These are phyloP conservation scores for Termitomyces sp. DNA, from an alignment of 1,284 basidiomycete genomes.

Conservation along the genomic window DNA sequence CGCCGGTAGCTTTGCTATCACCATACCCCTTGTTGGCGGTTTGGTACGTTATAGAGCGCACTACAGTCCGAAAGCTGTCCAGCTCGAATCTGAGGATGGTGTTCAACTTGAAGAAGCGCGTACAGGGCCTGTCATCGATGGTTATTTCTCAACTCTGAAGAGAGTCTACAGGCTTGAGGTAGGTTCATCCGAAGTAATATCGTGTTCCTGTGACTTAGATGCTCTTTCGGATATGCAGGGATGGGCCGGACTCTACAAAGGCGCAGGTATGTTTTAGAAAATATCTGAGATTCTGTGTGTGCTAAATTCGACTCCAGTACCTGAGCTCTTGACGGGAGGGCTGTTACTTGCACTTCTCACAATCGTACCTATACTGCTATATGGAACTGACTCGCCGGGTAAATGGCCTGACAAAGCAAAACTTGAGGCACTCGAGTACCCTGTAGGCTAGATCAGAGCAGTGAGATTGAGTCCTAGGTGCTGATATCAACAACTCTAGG, in stretches of 20 bases:
- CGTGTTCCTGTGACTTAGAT: background rate
- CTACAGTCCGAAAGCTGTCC: constrained; percentile 77
- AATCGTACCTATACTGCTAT: background rate
- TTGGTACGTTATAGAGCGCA: constrained; percentile 73
- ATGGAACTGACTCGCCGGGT: background rate
- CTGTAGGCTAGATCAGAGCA: background rate
- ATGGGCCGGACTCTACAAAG: constrained; percentile 79
- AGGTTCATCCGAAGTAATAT: constrained; percentile 12
- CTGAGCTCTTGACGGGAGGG: constrained; percentile 1
- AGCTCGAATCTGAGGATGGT: constrained; percentile 70
- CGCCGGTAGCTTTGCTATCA: constrained; percentile 43
- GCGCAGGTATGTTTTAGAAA: constrained; percentile 52
- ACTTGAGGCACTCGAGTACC: background rate
- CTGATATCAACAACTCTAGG: constrained; percentile 22
- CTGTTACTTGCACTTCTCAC: background rate
- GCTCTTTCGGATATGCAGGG: constrained; percentile 39
- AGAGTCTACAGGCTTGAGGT: constrained; percentile 77
- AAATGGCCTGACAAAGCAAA: constrained; percentile 1
- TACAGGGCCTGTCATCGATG: constrained; percentile 61
- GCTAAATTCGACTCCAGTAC: constrained; percentile 3
- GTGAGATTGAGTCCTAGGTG: background rate
- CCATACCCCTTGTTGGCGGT: constrained; percentile 61
- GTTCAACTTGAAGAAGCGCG: constrained; percentile 51
- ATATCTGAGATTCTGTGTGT: background rate
- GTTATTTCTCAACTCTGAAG: constrained; percentile 60